Evolutionary conservation across 2,329 filamentous ascomycete genomes (phyloP).

Genomic region (Fusarium nanum): DNA sequence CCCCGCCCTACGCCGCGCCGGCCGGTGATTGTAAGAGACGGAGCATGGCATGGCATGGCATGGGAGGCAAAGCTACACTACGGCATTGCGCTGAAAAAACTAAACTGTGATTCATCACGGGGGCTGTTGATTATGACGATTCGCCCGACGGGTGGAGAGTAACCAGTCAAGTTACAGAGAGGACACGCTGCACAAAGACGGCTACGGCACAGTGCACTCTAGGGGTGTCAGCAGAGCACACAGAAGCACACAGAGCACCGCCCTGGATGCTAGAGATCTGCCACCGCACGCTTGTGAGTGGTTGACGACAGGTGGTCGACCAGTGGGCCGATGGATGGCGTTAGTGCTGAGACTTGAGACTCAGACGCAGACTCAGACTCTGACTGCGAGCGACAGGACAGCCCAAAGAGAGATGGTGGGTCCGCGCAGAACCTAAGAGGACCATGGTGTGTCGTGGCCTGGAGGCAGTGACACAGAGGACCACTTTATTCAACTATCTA

Average conservation of each 20-base stretch:
- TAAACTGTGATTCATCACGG: slow-evolving; percentile 44
- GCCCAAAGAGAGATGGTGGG: slow-evolving; percentile 41
- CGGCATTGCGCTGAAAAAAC: slow-evolving; percentile 5
- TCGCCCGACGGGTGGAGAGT: slow-evolving; percentile 41
- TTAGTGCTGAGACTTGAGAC: slow-evolving; percentile 47
- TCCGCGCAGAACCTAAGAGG: slow-evolving; percentile 29
- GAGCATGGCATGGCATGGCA: neutral
- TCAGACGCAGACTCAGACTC: slow-evolving; percentile 3
- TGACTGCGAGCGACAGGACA: slow-evolving; percentile 2
- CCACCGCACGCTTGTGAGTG: slow-evolving; percentile 39
- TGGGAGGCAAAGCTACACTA: slow-evolving; percentile 41
- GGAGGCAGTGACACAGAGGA: slow-evolving; percentile 48
- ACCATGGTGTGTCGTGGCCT: slow-evolving; percentile 29
- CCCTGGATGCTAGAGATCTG: slow-evolving; percentile 37
- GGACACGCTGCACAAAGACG: slow-evolving; percentile 40
- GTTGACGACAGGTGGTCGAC: slow-evolving; percentile 32
- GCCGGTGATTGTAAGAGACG: slow-evolving; percentile 23
- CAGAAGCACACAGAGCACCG: slow-evolving; percentile 23
- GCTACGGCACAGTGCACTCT: slow-evolving; percentile 36
- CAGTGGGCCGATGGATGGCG: slow-evolving; percentile 48
- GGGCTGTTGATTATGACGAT: slow-evolving; percentile 43
- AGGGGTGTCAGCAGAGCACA: slow-evolving; percentile 47
- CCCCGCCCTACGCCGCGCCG: slow-evolving; percentile 25
- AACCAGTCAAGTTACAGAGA: slow-evolving; percentile 33
- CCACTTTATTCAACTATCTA: slow-evolving; percentile 60